Evolutionary conservation across 306 rosid genomes (phyloP).

Genomic region (Cucurbita argyrosperma): DNA sequence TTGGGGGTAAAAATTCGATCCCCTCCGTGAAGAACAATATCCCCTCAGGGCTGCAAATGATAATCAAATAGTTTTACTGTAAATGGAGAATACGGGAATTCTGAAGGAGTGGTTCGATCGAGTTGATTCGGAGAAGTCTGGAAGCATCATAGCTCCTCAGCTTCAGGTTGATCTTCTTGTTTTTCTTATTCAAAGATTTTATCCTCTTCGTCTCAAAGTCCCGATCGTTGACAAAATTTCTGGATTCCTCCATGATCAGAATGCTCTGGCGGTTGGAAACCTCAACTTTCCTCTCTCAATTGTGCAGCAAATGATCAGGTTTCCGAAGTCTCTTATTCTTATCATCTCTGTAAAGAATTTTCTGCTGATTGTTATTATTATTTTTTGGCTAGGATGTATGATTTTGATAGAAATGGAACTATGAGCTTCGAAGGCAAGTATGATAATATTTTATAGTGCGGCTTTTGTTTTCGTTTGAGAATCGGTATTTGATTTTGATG

Average conservation of each 20-base stretch:
- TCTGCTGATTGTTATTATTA: neutral
- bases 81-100: slow-evolving; percentile 37
- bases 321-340: neutral
- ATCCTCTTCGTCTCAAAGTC: neutral
- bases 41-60: neutral
- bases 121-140: slow-evolving; percentile 59
- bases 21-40: neutral
- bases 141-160: slow-evolving; percentile 52
- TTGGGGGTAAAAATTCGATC: neutral
- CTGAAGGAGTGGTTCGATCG: slow-evolving; percentile 72
- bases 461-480: neutral
- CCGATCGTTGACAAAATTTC: neutral
- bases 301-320: slow-evolving; percentile 93
- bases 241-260: slow-evolving; percentile 18
- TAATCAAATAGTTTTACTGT: neutral
- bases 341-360: neutral
- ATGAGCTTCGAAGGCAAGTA: slow-evolving; percentile 66
- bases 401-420: slow-evolving; percentile 79
- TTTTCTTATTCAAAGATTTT: neutral
- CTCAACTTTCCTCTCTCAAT: slow-evolving; percentile 65
- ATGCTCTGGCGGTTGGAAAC: slow-evolving; percentile 65
- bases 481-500: neutral
- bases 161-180: slow-evolving; percentile 39
- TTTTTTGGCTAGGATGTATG: slow-evolving; percentile 48
- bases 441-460: neutral